phyloP scores from a whole-genome alignment of 2,329 filamentous ascomycete genomes.

The Fusarium gaditjirri region DNA sequence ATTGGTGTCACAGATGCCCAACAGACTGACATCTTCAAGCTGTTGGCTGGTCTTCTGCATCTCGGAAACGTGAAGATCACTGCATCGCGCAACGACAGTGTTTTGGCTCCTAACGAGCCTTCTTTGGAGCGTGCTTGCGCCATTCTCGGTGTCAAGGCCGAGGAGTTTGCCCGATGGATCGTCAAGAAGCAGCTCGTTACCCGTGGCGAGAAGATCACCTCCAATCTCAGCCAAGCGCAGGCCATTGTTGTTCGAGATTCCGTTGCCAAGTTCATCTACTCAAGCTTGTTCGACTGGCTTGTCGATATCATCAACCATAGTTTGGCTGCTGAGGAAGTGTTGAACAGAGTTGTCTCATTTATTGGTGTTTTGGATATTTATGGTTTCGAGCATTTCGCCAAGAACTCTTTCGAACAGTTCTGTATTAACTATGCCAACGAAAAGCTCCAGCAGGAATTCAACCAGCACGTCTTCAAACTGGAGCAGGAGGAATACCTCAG shows the following conservation, averaged over 20 bases:
- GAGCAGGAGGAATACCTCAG: conserved; percentile 98
- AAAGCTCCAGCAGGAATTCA: conserved; percentile 99
- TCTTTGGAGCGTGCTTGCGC: conserved; percentile 82
- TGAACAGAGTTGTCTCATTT: conserved; percentile 85
- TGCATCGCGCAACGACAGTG: conserved; percentile 87
- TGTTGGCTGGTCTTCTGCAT: conserved; percentile 91
- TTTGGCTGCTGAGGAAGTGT: conserved; percentile 87
- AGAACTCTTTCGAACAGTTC: conserved; percentile 99
- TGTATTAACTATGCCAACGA: conserved; percentile 99
- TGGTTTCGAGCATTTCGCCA: conserved; percentile 98
- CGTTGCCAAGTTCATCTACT: conserved; percentile 98
- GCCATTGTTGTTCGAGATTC: conserved; percentile 95
- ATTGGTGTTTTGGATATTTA: conserved; percentile 99
- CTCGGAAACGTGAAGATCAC: conserved; percentile 97
- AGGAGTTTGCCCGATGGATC: conserved; percentile 95
- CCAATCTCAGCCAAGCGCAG: conserved; percentile 92
- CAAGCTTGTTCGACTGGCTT: conserved; percentile 97
- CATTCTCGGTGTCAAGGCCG: conserved; percentile 86
- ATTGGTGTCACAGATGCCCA: conserved; percentile 82
- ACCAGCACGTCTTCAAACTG: conserved; percentile 98
- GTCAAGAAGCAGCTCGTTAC: conserved; percentile 99
- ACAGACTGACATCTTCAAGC: conserved; percentile 86
- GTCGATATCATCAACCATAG: conserved; percentile 96
- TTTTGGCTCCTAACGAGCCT: conserved; percentile 82
- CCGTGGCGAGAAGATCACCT: conserved; percentile 96